phyloP scores from a whole-genome alignment of 768 basidiomycete genomes.

The Psilocybe tampanensis region DNA sequence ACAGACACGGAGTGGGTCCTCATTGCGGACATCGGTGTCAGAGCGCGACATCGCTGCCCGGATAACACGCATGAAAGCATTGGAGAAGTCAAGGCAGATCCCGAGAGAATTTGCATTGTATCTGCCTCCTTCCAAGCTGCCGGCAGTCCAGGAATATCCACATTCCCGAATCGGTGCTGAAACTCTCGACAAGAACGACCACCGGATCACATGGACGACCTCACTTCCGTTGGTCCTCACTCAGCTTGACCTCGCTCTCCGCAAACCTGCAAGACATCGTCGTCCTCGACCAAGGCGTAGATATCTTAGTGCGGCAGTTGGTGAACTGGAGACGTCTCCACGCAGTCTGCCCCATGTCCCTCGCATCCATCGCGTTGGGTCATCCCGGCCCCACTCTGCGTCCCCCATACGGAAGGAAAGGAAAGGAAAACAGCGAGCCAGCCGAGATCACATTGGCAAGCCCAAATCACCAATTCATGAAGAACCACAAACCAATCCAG shows the following conservation, averaged over 20 bases:
- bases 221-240: conserved; percentile 51
- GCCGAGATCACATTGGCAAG: background rate
- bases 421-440: conserved; percentile 51
- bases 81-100: conserved; percentile 58
- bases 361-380: background rate
- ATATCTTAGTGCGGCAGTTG: background rate
- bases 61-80: conserved; percentile 59
- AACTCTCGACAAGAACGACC: conserved; percentile 7
- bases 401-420: conserved; percentile 22
- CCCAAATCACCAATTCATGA: conserved; percentile 14
- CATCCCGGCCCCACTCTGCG: conserved; percentile 8
- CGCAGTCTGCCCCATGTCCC: background rate
- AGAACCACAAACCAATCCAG: conserved; percentile 32
- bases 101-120: conserved; percentile 70
- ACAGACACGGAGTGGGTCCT: conserved; percentile 50
- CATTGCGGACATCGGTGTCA: conserved; percentile 53
- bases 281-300: conserved; percentile 17
- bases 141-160: conserved; percentile 7
- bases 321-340: background rate
- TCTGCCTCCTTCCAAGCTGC: conserved; percentile 42
- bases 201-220: conserved; percentile 41
- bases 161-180: conserved; percentile 1
- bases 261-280: conserved; percentile 29
- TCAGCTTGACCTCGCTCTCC: conserved; percentile 51
- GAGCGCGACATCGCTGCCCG: conserved; percentile 64